Base-by-base conservation (phyloP, 2,329 filamentous ascomycete genomes). In the Aspergillus amoenus region DNA sequence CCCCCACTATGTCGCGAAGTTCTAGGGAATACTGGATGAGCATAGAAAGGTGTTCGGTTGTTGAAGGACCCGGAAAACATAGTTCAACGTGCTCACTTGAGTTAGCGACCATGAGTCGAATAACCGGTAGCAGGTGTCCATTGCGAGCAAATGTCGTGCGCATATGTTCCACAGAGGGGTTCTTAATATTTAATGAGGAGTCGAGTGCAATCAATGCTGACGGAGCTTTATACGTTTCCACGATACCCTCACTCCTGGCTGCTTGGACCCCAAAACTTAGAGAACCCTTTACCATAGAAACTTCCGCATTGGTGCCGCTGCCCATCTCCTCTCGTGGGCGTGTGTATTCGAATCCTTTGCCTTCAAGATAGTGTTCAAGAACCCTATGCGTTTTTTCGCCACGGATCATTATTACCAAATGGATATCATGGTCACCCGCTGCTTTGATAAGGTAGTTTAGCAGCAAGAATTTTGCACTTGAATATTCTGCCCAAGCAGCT, bases 401-500 rank as follows among this genome's bases (percentile, higher is more conserved):
- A 59, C 71, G 68, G 5, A 72, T 68, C 59, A 73, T 71, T 34
- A 79, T 64, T 15, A 78, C 68, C 13, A 79, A 56, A 53, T 78
- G 76, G 12, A 75, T 61, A 47, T 76, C 72, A 50, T 68, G 63
- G 4, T 55, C 62, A 21, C 66, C 68, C 2, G 70, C 69, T 15
- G 71, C 59, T 42, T 78, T 70, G 27, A 78, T 69, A 13, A 79
- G 65, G 53, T 76, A 71, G n/a, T 74, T 73, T 4, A 80, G 67
- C 18, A 79, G 72, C 18, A 73, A 64, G 43, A 79, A 80, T 60
- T 80, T 80, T 9, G 76, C 70, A 48, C 78, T 78, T 7, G 75
- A 77, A 59, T 79, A 79, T 54, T 79, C 76, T 4, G 76, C 77
- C 73, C 77, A 79, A 4, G 73, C 66, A 5, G 77, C 74, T 58